Evolutionary conservation across 495 filamentous ascomycete species (phyloP).

Genomic region (Trichodelitschia bisporula): DNA sequence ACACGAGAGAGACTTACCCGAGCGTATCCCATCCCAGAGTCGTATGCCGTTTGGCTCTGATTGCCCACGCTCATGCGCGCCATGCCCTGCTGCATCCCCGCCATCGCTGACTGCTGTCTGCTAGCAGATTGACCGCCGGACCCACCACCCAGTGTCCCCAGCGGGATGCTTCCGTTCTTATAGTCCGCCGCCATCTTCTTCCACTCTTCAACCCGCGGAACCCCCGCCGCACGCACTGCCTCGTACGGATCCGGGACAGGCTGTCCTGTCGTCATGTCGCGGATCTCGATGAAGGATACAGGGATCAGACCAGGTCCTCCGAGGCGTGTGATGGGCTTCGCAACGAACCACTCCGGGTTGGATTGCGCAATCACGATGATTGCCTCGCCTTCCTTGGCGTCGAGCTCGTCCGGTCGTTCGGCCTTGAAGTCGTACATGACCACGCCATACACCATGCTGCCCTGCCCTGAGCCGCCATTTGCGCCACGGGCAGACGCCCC

Average conservation of each 20-base stretch:
- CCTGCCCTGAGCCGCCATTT: too few species aligned
- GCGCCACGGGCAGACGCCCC: too few species aligned
- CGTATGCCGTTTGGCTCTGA: conserved; percentile 22
- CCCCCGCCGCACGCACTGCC: conserved; percentile 68
- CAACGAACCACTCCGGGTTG: conserved; percentile 99
- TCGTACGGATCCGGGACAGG: conserved; percentile 64
- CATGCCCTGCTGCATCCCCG: conserved; percentile 36
- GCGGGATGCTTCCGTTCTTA: conserved; percentile 93
- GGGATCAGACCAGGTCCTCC: conserved; percentile 90
- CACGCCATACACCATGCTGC: conserved; percentile 85
- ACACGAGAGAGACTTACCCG: too few species aligned
- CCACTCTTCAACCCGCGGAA: conserved; percentile 97
- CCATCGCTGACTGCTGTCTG: background rate
- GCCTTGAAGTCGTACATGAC: conserved; percentile 95
- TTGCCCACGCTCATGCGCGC: conserved; percentile 53
- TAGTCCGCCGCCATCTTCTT: conserved; percentile 99
- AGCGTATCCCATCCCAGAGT: too few species aligned
- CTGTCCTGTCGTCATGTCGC: conserved; percentile 74
- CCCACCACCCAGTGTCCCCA: conserved; percentile 48
- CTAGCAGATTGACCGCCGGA: too few species aligned
- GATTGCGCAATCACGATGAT: conserved; percentile 98
- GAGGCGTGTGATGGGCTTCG: conserved; percentile 85
- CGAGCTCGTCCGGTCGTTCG: conserved; percentile 81
- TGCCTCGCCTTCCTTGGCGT: conserved; percentile 81
- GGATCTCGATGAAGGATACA: conserved; percentile 88